Base-by-base conservation (phyloP, 495 filamentous ascomycete genomes). In the Beverwykella pulmonaria region DNA sequence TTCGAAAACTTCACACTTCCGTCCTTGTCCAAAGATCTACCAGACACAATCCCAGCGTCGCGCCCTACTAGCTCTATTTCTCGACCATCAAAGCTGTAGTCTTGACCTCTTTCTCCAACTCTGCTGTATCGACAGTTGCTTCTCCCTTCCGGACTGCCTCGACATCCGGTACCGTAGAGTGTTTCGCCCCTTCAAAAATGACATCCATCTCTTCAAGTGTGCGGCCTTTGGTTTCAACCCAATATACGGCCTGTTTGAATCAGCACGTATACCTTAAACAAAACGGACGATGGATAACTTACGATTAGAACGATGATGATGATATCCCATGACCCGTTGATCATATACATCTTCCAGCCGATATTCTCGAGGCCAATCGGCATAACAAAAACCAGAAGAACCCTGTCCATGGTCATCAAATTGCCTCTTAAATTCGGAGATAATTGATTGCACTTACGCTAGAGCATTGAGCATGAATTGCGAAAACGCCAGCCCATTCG, bases 311-410 rank as follows among this genome's bases (percentile, higher is more conserved):
- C 69, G 25, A 74, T 36, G 30, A 68, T 70, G 19, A 68, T 46
- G 39, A 74, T 70, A 47, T 74, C 71, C 69, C 69, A 74, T 5
- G 41, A 34, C 0, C 60, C 71, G 44, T 61, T 74, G 26, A 75
- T 44, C 39, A 75, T 63, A 52, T 75, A 75, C 60, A 62, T 69
- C 62, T 73, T 73, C 71, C 71, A 75, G 14, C 68, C 66, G 17
- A 73, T 70, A 48, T 68, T 67, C n/a, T 36, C 59, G 5, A 75
- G 65, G 2, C 75, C 80, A 58, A 82, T 81, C 10, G 82, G 81
- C 77, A 81, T 82, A 22, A 79, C 86, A 77, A 81, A 82, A 0
- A 79, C 78, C 55, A 81, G 74, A 0, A 61, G 19, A 29, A 81
- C 67, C 32, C 32, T n/a, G 77, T 80, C 46, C 12, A n/a, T 19